Evolutionary conservation across 1,284 basidiomycete genomes (phyloP), one percentile per base, ranked within the genome.

Genomic region (Cutaneotrichosporon spelunceum): DNA sequence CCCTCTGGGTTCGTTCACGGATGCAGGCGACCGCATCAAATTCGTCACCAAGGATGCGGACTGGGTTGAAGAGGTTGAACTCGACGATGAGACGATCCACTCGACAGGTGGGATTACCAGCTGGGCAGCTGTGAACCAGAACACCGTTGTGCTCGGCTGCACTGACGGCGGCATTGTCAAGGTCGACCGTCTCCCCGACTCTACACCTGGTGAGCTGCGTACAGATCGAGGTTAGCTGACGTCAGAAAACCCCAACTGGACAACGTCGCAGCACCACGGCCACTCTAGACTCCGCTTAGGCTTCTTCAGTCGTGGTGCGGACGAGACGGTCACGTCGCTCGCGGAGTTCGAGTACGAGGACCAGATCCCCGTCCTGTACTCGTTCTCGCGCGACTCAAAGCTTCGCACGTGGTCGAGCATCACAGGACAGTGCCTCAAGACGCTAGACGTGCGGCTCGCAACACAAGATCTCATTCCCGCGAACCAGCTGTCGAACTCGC

Each of bases 351-450:
- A 65, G 4, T 63, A 66, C 19, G 61, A 65, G 2, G 70, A 72
- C 27, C 86, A 90, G 69, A 81, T 88, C 61, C 83, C 83, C 13
- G 82, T 89, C 64, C 79, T 88, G 23, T 94, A 91, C 84, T 88
- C 91, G 1, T 83, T 96, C 53, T 92, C 92, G n/a, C 83, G 91
- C 60, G 92, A 96, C 79, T 84, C 88, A 60, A 88, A 88, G 58
- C 81, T 96, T 49, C 84, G 91, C 53, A 82, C 90, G 47, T 97
- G 93, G 92, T 72, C 72, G 29, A 39, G 66, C 9, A 66, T 68
- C 1, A 73, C 71, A 0, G 80, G 79, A 6, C 53, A 68, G 2
- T 76, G 74, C 59, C 66, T 80, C 24, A 73, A 72, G 54, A 71
- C 77, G 1, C 60, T 77, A 56, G 79, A 81, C 50, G 68, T 80